phyloP scores from a whole-genome alignment of 2,329 filamentous ascomycete species.

The Thielaviopsis populi region DNA sequence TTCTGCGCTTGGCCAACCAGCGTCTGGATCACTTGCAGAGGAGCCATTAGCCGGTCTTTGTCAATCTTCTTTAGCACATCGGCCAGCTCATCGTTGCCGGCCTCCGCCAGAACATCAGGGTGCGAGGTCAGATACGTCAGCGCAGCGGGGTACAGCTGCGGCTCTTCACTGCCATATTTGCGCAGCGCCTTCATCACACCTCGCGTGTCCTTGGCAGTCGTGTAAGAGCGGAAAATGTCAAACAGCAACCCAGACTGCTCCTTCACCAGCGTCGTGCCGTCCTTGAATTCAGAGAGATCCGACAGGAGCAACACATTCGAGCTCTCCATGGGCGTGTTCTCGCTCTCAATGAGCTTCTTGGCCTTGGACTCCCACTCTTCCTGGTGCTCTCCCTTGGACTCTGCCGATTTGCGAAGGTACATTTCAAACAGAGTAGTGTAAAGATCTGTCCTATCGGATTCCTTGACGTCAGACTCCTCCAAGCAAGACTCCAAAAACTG shows the following conservation, averaged over 20 bases:
- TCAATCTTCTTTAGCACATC: conserved; percentile 74
- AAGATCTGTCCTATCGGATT: conserved; percentile 66
- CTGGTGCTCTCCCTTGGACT: conserved; percentile 53
- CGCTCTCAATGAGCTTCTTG: conserved; percentile 70
- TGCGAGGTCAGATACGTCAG: conserved; percentile 88
- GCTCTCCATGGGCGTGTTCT: conserved; percentile 74
- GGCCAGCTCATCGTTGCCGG: conserved; percentile 67
- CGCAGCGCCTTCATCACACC: conserved; percentile 79
- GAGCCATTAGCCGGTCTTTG: conserved; percentile 81
- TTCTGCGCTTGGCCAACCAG: conserved; percentile 44
- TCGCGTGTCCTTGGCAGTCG: conserved; percentile 75
- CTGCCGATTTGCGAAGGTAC: conserved; percentile 80
- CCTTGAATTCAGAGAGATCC: conserved; percentile 75
- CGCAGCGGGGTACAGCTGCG: conserved; percentile 81
- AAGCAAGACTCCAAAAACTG: conserved; percentile 82
- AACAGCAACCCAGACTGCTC: conserved; percentile 85
- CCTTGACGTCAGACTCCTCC: conserved; percentile 51
- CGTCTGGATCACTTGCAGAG: conserved; percentile 89
- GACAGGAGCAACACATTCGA: conserved; percentile 89
- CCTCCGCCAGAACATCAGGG: conserved; percentile 64
- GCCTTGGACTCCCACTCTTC: conserved; percentile 82
- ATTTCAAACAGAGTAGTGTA: conserved; percentile 96
- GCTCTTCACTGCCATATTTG: conserved; percentile 85
- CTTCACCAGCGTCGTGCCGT: conserved; percentile 81
- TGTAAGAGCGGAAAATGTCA: conserved; percentile 95